A percentile compares a stretch with the other conserved stretches of the same genome.
Conservation (phyloP, 805 yeast genomes). For the Saturnispora quitensis region DNA sequence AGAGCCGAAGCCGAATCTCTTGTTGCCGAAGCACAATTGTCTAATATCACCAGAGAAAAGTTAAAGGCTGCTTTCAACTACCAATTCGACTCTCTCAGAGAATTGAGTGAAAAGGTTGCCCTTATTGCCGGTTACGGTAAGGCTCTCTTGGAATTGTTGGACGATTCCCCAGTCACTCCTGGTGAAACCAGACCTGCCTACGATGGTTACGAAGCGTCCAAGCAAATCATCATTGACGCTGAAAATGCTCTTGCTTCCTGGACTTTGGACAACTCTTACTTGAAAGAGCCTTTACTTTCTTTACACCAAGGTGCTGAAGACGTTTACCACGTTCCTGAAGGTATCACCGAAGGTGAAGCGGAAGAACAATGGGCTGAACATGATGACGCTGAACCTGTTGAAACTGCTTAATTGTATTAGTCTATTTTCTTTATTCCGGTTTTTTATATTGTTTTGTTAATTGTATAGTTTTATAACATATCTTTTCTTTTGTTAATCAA, state of each 20-base stretch:
- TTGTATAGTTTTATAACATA: neutral
- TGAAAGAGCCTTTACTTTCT: conserved; percentile 71
- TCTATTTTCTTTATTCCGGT: neutral
- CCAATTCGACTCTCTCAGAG: conserved; percentile 93
- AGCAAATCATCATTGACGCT: conserved; percentile 95
- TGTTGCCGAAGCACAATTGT: conserved; percentile 98
- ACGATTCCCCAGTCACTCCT: conserved; percentile 95
- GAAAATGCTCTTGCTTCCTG: conserved; percentile 92
- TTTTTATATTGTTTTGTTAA: neutral
- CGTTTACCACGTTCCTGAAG: conserved; percentile 60
- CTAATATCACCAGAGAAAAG: conserved; percentile 96
- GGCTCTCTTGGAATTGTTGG: conserved; percentile 89
- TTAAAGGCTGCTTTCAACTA: conserved; percentile 94
- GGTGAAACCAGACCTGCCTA: conserved; percentile 98
- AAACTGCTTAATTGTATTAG: conserved; percentile 1
- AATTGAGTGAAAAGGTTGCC: conserved; percentile 91
- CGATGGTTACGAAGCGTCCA: conserved; percentile 96
- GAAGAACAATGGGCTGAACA: conserved; percentile 14
- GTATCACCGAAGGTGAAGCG: conserved; percentile 32
- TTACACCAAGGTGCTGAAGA: conserved; percentile 40
- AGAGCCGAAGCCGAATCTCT: conserved; percentile 98
- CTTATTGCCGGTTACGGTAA: conserved; percentile 98
- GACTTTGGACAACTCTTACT: conserved; percentile 93
- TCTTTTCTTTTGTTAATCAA: neutral
- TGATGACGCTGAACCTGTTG: conserved; percentile 10